A percentile compares a stretch with the other conserved stretches of the same genome.
phyloP scores from a whole-genome alignment of 2,329 filamentous ascomycete species.

The Alternaria postmessia region DNA sequence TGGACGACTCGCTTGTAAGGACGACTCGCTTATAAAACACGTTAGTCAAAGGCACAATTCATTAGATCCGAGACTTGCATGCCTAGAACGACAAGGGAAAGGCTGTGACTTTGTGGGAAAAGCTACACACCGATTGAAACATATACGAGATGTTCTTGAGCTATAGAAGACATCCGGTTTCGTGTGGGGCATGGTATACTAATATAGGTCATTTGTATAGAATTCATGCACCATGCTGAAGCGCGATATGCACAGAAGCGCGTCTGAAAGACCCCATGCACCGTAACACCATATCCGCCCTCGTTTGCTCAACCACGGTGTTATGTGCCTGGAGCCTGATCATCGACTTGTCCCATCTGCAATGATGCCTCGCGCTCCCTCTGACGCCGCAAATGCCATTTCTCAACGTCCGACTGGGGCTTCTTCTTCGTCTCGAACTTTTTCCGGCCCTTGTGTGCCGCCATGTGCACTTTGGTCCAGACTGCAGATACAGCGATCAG shows the following conservation, averaged over 20 bases:
- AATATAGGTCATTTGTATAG: background rate
- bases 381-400: conserved; percentile 4
- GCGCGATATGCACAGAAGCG: background rate
- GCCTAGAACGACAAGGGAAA: background rate
- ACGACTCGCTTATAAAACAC: too few relatives aligned
- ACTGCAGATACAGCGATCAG: background rate
- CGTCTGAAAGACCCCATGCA: background rate
- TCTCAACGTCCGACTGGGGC: conserved; percentile 10
- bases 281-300: background rate
- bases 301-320: too few relatives aligned
- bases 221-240: background rate
- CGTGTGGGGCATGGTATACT: background rate
- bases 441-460: background rate
- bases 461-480: conserved; percentile 6
- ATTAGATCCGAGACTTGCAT: background rate
- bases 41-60: background rate
- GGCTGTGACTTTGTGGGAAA: background rate
- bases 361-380: background rate
- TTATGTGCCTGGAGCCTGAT: background rate
- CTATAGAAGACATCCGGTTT: background rate
- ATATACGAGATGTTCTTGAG: background rate
- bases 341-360: background rate
- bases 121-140: too few relatives aligned
- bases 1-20: too few relatives aligned
- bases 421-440: background rate